Evolutionary conservation across 768 basidiomycete genomes (phyloP).

Genomic region (Rhodotorula babjevae): DNA sequence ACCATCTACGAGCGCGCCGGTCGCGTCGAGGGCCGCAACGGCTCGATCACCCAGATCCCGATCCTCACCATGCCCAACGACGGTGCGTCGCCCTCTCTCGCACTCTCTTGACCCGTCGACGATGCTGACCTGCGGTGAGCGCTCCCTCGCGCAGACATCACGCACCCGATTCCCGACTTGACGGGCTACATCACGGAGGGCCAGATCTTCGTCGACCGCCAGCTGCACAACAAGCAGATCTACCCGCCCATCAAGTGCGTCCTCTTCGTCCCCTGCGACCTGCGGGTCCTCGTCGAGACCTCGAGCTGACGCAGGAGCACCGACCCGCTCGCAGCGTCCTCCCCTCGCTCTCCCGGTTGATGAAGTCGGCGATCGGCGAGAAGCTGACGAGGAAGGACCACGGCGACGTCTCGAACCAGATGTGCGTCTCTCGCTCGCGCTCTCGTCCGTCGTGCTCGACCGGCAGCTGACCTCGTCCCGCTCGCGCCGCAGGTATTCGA

Average conservation of each 20-base stretch:
- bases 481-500: constrained; percentile 21
- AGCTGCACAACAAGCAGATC: constrained; percentile 91
- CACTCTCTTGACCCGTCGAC: background rate
- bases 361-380: constrained; percentile 99
- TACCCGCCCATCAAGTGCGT: constrained; percentile 88
- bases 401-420: constrained; percentile 95
- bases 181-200: constrained; percentile 99
- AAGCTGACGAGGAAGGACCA: constrained; percentile 96
- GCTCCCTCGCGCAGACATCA: constrained; percentile 67
- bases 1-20: constrained; percentile 99
- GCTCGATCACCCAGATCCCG: constrained; percentile 98
- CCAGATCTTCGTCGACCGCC: constrained; percentile 97
- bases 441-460: background rate
- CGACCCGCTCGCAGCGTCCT: constrained; percentile 59
- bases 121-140: background rate
- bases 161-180: constrained; percentile 99
- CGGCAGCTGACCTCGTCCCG: background rate
- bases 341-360: constrained; percentile 94
- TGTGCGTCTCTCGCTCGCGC: background rate
- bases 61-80: constrained; percentile 99
- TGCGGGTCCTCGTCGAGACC: too few species aligned
- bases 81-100: constrained; percentile 55
- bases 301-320: too few species aligned
- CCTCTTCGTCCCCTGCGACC: too few species aligned
- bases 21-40: constrained; percentile 93